phyloP scores from a whole-genome alignment of 257 asterid species.

The Fraxinus americana region DNA sequence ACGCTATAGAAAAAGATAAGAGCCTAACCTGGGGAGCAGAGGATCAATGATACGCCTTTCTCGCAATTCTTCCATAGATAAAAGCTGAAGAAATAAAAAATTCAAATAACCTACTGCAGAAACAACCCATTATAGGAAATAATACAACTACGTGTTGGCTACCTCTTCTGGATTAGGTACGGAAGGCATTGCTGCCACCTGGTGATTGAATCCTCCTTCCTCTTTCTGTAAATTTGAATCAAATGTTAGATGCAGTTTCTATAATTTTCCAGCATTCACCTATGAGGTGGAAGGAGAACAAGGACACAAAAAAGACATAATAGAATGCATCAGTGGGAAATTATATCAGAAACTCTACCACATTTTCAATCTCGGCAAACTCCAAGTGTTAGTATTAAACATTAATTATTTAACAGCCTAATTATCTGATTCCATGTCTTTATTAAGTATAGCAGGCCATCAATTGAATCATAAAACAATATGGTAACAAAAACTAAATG shows the following conservation, averaged over 20 bases:
- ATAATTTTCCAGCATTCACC: slow-evolving; percentile 1
- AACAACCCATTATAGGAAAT: slow-evolving; percentile 17
- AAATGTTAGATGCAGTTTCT: slow-evolving; percentile 15
- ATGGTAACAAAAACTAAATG: background rate
- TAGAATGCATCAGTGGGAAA: slow-evolving; percentile 9
- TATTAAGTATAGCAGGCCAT: slow-evolving; percentile 1
- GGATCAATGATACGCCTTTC: slow-evolving; percentile 88
- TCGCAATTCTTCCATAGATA: slow-evolving; percentile 86
- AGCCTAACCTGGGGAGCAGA: slow-evolving; percentile 81
- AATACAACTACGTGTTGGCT: slow-evolving; percentile 22
- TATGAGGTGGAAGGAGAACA: background rate
- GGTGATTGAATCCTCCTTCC: slow-evolving; percentile 82
- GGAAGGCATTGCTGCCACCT: slow-evolving; percentile 72
- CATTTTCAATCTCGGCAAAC: slow-evolving; percentile 14
- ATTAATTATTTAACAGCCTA: slow-evolving; percentile 7
- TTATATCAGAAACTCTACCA: slow-evolving; percentile 5
- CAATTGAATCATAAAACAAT: slow-evolving; percentile 8
- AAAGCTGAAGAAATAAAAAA: slow-evolving; percentile 53
- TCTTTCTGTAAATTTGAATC: slow-evolving; percentile 61
- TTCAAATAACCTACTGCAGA: slow-evolving; percentile 13
- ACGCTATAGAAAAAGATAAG: slow-evolving; percentile 17
- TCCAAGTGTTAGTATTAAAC: slow-evolving; percentile 1
- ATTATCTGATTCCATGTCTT: slow-evolving; percentile 5
- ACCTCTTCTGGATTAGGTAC: slow-evolving; percentile 88
- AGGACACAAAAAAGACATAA: slow-evolving; percentile 6